A percentile compares a stretch with the other conserved stretches of the same genome.
These are phyloP conservation scores for Wilcoxina mikolae DNA, from an alignment of 495 filamentous ascomycete genomes.

Conservation along the genomic window DNA sequence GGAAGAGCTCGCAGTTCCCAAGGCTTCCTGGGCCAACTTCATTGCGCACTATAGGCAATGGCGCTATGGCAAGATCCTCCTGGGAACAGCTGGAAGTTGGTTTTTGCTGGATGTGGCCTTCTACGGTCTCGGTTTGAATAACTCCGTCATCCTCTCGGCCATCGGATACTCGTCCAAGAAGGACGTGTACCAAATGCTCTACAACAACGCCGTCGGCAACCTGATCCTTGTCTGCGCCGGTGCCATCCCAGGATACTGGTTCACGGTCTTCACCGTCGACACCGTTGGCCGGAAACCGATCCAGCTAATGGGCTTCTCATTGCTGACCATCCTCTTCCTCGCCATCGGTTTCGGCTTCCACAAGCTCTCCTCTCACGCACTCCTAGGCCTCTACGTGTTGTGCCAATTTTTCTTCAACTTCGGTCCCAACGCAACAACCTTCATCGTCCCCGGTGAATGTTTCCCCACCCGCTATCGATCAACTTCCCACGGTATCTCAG, in stretches of 20 bases:
- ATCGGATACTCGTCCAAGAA: slow-evolving; percentile 49
- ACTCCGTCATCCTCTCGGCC: slow-evolving; percentile 48
- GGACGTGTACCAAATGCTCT: slow-evolving; percentile 52
- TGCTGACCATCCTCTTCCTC: slow-evolving; percentile 62
- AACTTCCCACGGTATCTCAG: slow-evolving; percentile 72
- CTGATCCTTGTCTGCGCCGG: slow-evolving; percentile 63
- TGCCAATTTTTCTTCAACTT: slow-evolving; percentile 86
- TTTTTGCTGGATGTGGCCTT: slow-evolving; percentile 55
- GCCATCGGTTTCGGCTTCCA: slow-evolving; percentile 61
- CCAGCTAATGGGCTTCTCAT: slow-evolving; percentile 57
- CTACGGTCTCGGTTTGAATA: slow-evolving; percentile 70
- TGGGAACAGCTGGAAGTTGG: slow-evolving; percentile 70
- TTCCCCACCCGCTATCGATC: slow-evolving; percentile 81
- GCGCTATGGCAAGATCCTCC: slow-evolving; percentile 56
- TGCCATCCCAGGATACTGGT: slow-evolving; percentile 66
- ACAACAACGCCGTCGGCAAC: slow-evolving; percentile 59
- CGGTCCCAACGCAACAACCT: slow-evolving; percentile 77
- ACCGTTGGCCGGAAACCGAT: slow-evolving; percentile 66
- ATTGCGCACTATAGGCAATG: slow-evolving; percentile 48
- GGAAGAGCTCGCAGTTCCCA: slow-evolving; percentile 33
- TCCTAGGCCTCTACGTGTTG: slow-evolving; percentile 63
- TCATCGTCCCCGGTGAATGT: slow-evolving; percentile 78
- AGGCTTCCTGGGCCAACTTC: slow-evolving; percentile 54
- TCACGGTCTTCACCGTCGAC: slow-evolving; percentile 54
- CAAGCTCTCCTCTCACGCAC: slow-evolving; percentile 34